Conservation (phyloP, 2,329 filamentous ascomycete genomes). For the Neonectria hederae region DNA sequence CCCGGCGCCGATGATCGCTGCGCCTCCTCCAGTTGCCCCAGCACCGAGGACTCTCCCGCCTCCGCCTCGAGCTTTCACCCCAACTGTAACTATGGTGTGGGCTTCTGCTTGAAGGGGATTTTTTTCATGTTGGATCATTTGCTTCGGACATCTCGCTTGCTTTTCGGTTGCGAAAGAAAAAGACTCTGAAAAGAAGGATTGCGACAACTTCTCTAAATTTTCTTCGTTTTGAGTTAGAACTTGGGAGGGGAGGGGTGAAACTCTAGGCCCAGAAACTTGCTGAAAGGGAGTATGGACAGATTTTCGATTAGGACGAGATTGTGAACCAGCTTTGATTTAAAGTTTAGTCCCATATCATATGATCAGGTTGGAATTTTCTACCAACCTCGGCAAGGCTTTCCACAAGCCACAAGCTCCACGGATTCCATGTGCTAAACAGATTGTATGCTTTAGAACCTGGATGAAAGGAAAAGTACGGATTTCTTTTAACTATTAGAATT, state of each 20-base stretch:
- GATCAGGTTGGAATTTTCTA: background rate
- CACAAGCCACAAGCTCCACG: background rate
- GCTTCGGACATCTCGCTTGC: background rate
- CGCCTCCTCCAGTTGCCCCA: conserved; percentile 3
- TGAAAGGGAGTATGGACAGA: background rate
- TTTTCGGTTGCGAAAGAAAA: background rate
- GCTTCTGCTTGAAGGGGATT: conserved; percentile 5
- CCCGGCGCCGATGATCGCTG: background rate
- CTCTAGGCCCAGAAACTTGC: background rate
- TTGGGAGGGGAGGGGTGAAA: background rate
- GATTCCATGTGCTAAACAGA: conserved; percentile 11
- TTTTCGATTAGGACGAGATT: background rate
- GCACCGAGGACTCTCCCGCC: conserved; percentile 4
- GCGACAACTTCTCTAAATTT: background rate
- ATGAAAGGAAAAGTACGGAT: background rate
- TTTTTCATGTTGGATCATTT: background rate
- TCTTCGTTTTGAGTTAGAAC: background rate
- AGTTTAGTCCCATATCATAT: background rate
- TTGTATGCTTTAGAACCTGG: conserved; percentile 3
- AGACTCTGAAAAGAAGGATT: background rate
- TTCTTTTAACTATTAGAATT: background rate
- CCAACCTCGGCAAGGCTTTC: too few relatives aligned
- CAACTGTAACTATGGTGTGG: background rate
- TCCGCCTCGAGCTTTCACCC: conserved; percentile 1
- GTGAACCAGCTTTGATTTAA: background rate